Evolutionary conservation across 1,284 basidiomycete genomes (phyloP).

Genomic region (Malassezia caprae): DNA sequence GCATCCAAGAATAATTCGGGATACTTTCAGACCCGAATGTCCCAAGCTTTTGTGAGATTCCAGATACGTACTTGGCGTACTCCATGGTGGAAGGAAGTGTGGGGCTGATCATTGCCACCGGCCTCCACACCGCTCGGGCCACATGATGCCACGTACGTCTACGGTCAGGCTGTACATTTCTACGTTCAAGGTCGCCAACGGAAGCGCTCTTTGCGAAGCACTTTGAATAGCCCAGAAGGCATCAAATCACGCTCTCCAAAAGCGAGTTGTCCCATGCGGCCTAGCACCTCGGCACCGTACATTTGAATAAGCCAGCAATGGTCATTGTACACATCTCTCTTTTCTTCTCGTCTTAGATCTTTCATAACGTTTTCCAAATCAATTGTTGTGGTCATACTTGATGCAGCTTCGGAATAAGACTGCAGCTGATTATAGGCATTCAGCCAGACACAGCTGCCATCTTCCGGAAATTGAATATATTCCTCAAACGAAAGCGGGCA

Average conservation of each 20-base stretch:
- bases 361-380: not conserved
- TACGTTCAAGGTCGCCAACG: not conserved
- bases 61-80: conserved; percentile 6
- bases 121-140: not conserved
- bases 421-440: not conserved
- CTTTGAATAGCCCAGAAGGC: not conserved
- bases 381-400: not conserved
- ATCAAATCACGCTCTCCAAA: not conserved
- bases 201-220: not conserved
- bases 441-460: not conserved
- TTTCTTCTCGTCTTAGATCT: not conserved
- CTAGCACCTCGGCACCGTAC: not conserved
- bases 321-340: not conserved
- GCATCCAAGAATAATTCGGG: conserved; percentile 53
- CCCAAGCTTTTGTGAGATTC: conserved; percentile 1
- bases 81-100: conserved; percentile 5
- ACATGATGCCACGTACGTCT: not conserved
- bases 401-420: not conserved
- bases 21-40: conserved; percentile 27
- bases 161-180: not conserved
- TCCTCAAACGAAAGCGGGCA: not conserved
- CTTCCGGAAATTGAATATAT: not conserved
- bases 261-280: not conserved
- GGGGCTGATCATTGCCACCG: not conserved
- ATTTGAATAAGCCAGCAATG: not conserved